Evolutionary conservation across 805 yeast genomes (phyloP), one percentile per base, ranked within the genome.

Genomic region (Zygosaccharomyces bailii): DNA sequence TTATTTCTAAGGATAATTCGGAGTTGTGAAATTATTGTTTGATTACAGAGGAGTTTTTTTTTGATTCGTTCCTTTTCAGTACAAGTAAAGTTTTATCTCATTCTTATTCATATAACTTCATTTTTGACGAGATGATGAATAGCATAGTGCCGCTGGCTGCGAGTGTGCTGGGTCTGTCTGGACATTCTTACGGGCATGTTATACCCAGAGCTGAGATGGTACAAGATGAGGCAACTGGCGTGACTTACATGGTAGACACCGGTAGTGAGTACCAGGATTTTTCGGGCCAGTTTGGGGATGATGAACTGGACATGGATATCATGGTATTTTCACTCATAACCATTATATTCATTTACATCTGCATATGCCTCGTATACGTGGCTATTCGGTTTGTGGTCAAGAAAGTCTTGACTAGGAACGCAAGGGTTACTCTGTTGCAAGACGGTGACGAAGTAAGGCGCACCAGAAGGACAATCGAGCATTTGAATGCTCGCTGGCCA

Each of bases 401-500:
- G 17, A 48, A 36, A 24, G 11, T 57, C 9, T 19, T 49, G 18
- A 43, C 42, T 4, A 48, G 44, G 17, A 42, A 43, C 21, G 13
- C 47, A 16, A 39, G 55, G 11, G 45, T 53, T n/a, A 37, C 57
- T 4, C 46, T 56, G 8, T 32, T 51, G 14, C 46, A 44, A 20
- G 50, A 45, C 21, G 48, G 48, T 17, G 55, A 53, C 18, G 45
- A 49, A 24, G 45, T 41, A 11, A 37, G 52, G 16, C 48, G 49
- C 11, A 43, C 34, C 5, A 43, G 49, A 23, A 45, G 49, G 21
- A 44, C 48, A n/a, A 45, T 48, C n/a, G 46, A 44, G 21, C 51
- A 49, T 19, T 41, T 51, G 44, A 46, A 44, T 24, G 48, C 48
- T 4, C 53, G 61, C 35, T 63, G 65, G 62, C 82, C 86, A 1